These are phyloP conservation scores for Aspergillus pseudonomiae DNA, from an alignment of 2,329 filamentous ascomycete genomes.

Conservation along the genomic window DNA sequence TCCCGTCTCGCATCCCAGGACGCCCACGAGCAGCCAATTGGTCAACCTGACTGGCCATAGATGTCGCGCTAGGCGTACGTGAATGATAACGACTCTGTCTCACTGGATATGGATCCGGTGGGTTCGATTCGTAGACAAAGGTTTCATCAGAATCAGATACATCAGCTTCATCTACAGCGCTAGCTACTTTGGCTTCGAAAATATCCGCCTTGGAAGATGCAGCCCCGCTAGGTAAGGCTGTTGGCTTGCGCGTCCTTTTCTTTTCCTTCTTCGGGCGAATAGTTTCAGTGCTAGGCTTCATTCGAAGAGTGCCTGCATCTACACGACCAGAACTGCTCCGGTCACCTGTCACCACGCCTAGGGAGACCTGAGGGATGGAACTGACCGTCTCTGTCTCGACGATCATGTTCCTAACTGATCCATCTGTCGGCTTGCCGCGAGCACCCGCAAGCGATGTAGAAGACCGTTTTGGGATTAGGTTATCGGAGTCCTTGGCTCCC, in stretches of 20 bases:
- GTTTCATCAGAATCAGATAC: conserved; percentile 98
- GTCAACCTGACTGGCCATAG: conserved; percentile 58
- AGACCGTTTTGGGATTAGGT: conserved; percentile 66
- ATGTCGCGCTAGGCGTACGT: conserved; percentile 90
- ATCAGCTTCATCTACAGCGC: conserved; percentile 91
- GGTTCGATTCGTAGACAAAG: conserved; percentile 98
- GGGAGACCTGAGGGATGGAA: conserved; percentile 80
- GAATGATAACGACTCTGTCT: conserved; percentile 82
- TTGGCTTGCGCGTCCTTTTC: conserved; percentile 78
- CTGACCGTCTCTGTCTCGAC: conserved; percentile 96
- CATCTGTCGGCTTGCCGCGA: conserved; percentile 72
- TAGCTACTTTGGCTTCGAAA: conserved; percentile 96
- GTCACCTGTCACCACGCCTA: conserved; percentile 64
- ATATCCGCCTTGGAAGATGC: conserved; percentile 96
- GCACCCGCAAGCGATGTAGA: conserved; percentile 62
- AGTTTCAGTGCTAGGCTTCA: conserved; percentile 91
- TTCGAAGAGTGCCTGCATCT: conserved; percentile 72
- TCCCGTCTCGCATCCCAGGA: conserved; percentile 66
- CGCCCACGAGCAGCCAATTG: conserved; percentile 60
- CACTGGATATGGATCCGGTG: conserved; percentile 59
- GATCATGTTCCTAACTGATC: conserved; percentile 87
- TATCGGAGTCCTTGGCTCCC: conserved; percentile 49
- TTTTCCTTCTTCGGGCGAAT: conserved; percentile 94
- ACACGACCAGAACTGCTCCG: conserved; percentile 61
- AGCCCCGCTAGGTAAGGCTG: conserved; percentile 53